Base-by-base conservation (phyloP, 305 asterid species). In the Plantago rigida region DNA sequence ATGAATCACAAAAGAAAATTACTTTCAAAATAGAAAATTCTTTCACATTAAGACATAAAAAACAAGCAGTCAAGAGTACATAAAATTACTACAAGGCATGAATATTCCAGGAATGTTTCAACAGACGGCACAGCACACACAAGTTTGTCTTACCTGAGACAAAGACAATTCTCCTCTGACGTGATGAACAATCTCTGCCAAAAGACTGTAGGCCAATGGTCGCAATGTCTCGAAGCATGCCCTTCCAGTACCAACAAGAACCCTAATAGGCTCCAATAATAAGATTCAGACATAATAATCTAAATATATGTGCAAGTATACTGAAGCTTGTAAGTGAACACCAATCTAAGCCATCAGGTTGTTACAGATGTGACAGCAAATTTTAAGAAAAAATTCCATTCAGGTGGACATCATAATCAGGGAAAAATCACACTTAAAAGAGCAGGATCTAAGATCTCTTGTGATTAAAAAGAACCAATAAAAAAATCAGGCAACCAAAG, bases 131-230 rank as follows among this genome's bases (percentile, higher is more conserved):
- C 47, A 52, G 56, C 28, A 3, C 69, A 17, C 19, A 17, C 19
- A 17, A 54, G 51, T 45, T 51, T 47, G 53, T 5, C 51, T 76
- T 76, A 93, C 99, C 96, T 93, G 99, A 62, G 97, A 78, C 79
- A 93, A 77, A 51, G 96, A 83, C 73, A 93, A 95, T 73, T 87
- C 97, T 70, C 81, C 96, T 74, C 97, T 78, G 68, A 93, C 96
- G 78, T 89, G 97, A 78, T 93, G 99, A 75, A 89, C 97, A 63
- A 93, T 87, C 82, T 93, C 99, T 55, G 99, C 99, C 81, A 93
- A 77, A 70, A 93, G 91, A 82, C 99, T 93, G 80, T 93, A 93
- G n/a, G 99, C 99, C 80, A 93, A 81, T 46, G 99, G 99, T 74
- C 99, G 84, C 80, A 93, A 79, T 63, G 95, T 84, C 83, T 93